Base-by-base conservation (phyloP, 495 filamentous ascomycete genomes). In the Trichoderma parareesei region DNA sequence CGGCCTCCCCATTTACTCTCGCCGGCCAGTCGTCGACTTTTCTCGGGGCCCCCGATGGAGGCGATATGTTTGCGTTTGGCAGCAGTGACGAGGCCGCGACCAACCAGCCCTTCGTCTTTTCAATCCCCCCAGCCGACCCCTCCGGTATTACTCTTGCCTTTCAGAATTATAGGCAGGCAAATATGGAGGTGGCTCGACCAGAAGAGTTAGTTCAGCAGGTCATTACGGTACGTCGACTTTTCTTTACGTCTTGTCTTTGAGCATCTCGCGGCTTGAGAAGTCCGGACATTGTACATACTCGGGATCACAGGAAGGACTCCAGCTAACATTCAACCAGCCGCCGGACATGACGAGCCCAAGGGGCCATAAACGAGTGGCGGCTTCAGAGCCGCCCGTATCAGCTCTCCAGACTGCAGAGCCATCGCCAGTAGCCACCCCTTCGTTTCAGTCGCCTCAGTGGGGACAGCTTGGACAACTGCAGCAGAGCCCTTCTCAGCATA, bases 81-180 rank as follows among this genome's bases (percentile, higher is more conserved):
- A 27, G 60, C 55, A 1, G 27, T 27, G 62, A 61, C 20, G 66
- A 67, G 37, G 81, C 78, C 61, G 78, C 77, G 3, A 88, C 90
- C 86, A 81, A 85, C 68, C 78, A 83, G 43, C 80, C 84, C 33
- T 89, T 90, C 69, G 85, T 89, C 68, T 89, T 90, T 38, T 87
- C 86, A 67, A 86, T 86, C 16, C 84, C 85, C 66, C 87, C 89
- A 14, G 85, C 78, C 68, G 77, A 81, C 38, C 74, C 84, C 68
- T 48, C 67, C 67, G 4, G 66, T 73, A 10, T 73, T 73, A 38
- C 44, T 16, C 8, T 60, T 69, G 33, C 64, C 68, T 40, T 49
- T 46, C 7, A 67, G 61, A 61, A 55, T 42, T 18, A 68, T 69
- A 18, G 9, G 5, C 35, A 49, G 14, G 14, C 42, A 4, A 70